These are phyloP conservation scores for Aspergillus olivimuriae DNA, from an alignment of 495 filamentous ascomycete genomes.

Conservation along the genomic window DNA sequence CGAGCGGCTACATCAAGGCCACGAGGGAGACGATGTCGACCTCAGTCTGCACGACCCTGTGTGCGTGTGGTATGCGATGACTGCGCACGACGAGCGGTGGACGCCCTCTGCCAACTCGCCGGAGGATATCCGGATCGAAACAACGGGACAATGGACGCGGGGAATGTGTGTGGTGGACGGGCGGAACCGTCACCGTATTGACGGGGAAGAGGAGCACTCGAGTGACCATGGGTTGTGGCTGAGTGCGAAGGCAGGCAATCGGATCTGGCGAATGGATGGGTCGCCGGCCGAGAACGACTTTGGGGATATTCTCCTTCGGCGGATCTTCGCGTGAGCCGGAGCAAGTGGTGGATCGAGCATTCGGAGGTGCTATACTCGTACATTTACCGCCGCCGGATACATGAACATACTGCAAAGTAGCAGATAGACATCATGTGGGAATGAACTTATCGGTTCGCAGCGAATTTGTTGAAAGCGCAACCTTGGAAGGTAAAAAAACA, in stretches of 20 bases:
- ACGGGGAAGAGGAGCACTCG: slow-evolving; percentile 48
- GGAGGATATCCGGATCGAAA: slow-evolving; percentile 81
- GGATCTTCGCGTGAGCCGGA: slow-evolving; percentile 26
- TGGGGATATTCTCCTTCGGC: slow-evolving; percentile 37
- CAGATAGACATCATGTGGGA: no score
- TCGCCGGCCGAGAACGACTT: slow-evolving; percentile 39
- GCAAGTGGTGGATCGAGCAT: not conserved
- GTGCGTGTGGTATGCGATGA: slow-evolving; percentile 79
- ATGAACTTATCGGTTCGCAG: no score
- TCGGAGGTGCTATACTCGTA: not conserved
- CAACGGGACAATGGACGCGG: slow-evolving; percentile 85
- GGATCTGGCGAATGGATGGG: slow-evolving; percentile 59
- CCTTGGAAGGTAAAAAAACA: no score
- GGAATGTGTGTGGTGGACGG: slow-evolving; percentile 85
- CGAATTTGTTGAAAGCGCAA: no score
- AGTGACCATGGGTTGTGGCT: slow-evolving; percentile 73
- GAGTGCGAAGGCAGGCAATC: slow-evolving; percentile 62
- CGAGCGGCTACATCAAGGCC: slow-evolving; percentile 48
- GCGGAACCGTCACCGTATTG: slow-evolving; percentile 53
- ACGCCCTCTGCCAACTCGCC: slow-evolving; percentile 33
- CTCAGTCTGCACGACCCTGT: slow-evolving; percentile 85
- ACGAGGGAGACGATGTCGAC: slow-evolving; percentile 46
- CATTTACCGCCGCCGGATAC: not conserved
- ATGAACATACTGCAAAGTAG: not conserved
- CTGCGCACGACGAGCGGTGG: slow-evolving; percentile 37